Conservation (phyloP, 2,329 filamentous ascomycete genomes). For the Exophiala sp. region DNA sequence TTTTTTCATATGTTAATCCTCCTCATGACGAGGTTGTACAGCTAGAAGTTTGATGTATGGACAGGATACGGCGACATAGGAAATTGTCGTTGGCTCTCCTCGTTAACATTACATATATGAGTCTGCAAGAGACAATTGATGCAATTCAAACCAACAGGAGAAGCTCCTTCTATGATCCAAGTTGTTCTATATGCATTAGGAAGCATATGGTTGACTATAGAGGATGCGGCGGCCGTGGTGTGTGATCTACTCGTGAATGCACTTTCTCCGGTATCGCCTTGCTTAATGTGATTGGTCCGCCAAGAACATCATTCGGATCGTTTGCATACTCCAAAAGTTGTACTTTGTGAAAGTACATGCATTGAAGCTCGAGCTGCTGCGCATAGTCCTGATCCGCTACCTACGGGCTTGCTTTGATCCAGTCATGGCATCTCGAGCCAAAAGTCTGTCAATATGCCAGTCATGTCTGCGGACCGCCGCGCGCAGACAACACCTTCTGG, state of each 20-base stretch:
- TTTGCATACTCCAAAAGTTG: too few species aligned
- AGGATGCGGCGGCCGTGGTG: too few species aligned
- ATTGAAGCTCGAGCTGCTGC: too few species aligned
- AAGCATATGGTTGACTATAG: too few species aligned
- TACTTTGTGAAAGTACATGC: too few species aligned
- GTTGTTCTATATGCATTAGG: too few species aligned
- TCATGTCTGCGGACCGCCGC: conserved; percentile 25
- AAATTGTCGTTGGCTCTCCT: not conserved
- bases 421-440: conserved; percentile 38
- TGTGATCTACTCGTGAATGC: too few species aligned
- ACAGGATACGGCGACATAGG: conserved; percentile 11
- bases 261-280: too few species aligned
- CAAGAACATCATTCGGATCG: too few species aligned
- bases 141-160: not conserved
- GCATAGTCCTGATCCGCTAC: too few species aligned
- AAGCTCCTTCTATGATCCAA: not conserved
- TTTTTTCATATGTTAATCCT: conserved; percentile 25
- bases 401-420: not conserved
- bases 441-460: conserved; percentile 52
- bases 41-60: conserved; percentile 25
- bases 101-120: conserved; percentile 2
- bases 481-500: not conserved
- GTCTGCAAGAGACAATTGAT: conserved; percentile 1
- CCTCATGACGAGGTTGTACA: conserved; percentile 23
- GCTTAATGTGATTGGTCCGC: too few species aligned